These are phyloP conservation scores for Penicillium sp. DNA, from an alignment of 2,329 filamentous ascomycete species.

Conservation along the genomic window DNA sequence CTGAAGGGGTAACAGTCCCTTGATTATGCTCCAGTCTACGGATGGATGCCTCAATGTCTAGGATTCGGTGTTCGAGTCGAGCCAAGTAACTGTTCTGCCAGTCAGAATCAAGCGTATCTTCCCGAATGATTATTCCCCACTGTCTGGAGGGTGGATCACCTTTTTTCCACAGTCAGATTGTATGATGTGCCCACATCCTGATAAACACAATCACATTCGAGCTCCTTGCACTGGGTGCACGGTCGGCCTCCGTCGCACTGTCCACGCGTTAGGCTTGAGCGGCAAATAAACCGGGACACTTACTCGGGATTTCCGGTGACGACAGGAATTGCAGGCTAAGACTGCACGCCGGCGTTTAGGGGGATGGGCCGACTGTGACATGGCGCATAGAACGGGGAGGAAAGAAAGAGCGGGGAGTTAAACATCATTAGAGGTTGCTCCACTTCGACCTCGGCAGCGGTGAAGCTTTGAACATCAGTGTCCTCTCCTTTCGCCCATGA, in stretches of 20 bases:
- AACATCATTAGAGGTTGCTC: neutral
- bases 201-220: slow-evolving; percentile 48
- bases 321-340: slow-evolving; percentile 42
- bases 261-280: neutral
- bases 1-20: neutral
- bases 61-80: slow-evolving; percentile 6
- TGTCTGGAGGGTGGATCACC: slow-evolving; percentile 13
- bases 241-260: slow-evolving; percentile 48
- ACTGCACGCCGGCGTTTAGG: slow-evolving; percentile 39
- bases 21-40: slow-evolving; percentile 6
- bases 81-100: slow-evolving; percentile 4
- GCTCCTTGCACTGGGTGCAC: slow-evolving; percentile 44
- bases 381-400: neutral
- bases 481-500: neutral
- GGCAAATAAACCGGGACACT: neutral
- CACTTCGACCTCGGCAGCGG: neutral
- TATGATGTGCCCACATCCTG: slow-evolving; percentile 34
- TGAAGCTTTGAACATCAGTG: neutral
- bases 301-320: slow-evolving; percentile 31
- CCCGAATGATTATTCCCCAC: neutral
- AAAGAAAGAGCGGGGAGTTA: slow-evolving; percentile 1
- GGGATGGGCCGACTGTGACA: slow-evolving; percentile 1
- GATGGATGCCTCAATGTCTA: slow-evolving; percentile 6
- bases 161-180: slow-evolving; percentile 44
- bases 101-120: neutral